phyloP scores from a whole-genome alignment of 2,329 filamentous ascomycete genomes.

The Botrytis porri region DNA sequence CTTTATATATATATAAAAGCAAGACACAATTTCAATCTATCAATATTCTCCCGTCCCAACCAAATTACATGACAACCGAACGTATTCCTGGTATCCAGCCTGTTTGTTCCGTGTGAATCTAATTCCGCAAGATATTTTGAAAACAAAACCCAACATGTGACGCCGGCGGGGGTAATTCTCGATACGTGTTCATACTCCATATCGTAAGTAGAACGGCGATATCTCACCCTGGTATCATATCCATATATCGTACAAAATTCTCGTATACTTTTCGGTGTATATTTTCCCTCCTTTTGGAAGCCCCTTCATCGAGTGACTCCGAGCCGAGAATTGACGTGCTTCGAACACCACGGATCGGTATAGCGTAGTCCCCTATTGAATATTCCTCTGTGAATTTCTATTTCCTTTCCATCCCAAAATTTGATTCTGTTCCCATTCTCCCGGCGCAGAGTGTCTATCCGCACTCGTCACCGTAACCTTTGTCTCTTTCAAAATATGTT shows the following conservation, averaged over 20 bases:
- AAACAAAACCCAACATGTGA: neutral
- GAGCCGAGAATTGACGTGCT: neutral
- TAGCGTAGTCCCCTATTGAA: neutral
- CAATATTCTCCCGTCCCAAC: neutral
- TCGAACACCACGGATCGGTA: neutral
- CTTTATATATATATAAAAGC: neutral
- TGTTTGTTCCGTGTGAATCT: neutral
- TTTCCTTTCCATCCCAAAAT: neutral
- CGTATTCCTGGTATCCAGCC: neutral
- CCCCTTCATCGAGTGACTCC: neutral
- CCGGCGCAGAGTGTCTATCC: conserved; percentile 21
- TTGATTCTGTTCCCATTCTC: conserved; percentile 29
- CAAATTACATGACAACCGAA: neutral
- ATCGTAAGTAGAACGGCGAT: neutral
- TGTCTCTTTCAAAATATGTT: conserved; percentile 43
- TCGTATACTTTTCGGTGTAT: neutral
- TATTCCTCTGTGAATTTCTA: neutral
- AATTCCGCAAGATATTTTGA: neutral
- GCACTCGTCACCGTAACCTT: conserved; percentile 30
- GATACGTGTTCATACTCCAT: neutral
- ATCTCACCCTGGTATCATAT: conserved; percentile 13
- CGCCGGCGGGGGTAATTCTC: neutral
- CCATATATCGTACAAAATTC: neutral
- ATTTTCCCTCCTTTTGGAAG: neutral
- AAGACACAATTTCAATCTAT: neutral